These are phyloP conservation scores for Lanmaoa pseudosensibilis DNA, from an alignment of 768 basidiomycete genomes.

Conservation along the genomic window DNA sequence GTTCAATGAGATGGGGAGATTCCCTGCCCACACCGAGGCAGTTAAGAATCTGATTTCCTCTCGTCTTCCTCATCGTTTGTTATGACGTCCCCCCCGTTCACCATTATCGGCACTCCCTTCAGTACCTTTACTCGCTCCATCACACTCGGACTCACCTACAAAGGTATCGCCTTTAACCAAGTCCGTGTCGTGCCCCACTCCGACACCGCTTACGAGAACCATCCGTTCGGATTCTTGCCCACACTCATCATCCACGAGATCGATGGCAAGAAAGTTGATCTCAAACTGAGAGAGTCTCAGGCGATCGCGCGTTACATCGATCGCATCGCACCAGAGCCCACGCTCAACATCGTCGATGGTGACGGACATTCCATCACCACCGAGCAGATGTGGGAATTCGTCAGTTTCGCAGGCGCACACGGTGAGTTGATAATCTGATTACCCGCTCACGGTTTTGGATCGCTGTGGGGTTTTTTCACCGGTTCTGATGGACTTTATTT, in stretches of 20 bases:
- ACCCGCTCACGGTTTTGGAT: not conserved
- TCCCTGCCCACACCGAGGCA: not conserved
- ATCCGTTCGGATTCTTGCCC: conserved; percentile 34
- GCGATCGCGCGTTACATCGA: conserved; percentile 34
- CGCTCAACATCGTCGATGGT: conserved; percentile 20
- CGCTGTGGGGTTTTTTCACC: not conserved
- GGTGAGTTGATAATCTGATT: conserved; percentile 14
- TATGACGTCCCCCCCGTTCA: conserved; percentile 25
- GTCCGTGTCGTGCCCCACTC: conserved; percentile 29
- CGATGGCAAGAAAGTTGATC: conserved; percentile 20
- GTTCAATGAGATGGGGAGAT: not conserved
- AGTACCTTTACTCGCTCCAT: conserved; percentile 35
- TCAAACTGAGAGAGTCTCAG: conserved; percentile 30
- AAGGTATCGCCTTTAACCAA: conserved; percentile 29
- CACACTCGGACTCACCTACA: conserved; percentile 31
- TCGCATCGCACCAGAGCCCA: conserved; percentile 30
- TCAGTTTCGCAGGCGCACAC: conserved; percentile 23
- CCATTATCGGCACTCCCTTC: conserved; percentile 33
- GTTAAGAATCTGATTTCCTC: conserved; percentile 1
- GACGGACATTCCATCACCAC: conserved; percentile 22
- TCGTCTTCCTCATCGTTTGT: not conserved
- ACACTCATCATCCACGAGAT: conserved; percentile 32
- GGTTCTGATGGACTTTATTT: not conserved
- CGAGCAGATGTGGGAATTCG: conserved; percentile 38
- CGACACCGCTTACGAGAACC: conserved; percentile 27